Evolutionary conservation across 116 monocot genomes (phyloP), one percentile per base, ranked within the genome.

Genomic region (Iris pallida): DNA sequence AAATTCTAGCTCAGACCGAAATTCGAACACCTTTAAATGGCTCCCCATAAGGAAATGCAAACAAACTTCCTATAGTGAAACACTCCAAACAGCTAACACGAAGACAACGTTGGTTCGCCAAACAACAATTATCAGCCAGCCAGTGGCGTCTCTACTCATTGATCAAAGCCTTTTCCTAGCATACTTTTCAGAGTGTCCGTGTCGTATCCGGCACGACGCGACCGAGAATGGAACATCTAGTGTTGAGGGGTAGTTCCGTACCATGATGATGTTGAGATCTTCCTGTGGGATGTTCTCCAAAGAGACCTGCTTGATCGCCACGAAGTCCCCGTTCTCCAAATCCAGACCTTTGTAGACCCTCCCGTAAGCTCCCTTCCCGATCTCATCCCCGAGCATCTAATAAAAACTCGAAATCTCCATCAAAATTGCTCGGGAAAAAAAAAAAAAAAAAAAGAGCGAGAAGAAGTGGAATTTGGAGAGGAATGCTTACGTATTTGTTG

Each of bases 251-350:
- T 16, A 45, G 45, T 15, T 68, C 46, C 52, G 9, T 76, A 96
- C 96, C 96, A 92, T 96, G 42, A 96, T 96, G 51, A 92, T 96
- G 73, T 83, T 96, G 69, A 96, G 96, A 75, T 96, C 96, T 75
- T 96, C 92, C 51, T 92, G 89, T 5, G 92, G 87, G 16, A 96
- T 96, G 53, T 96, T 96, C 75, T 96, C 96, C 76, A 96, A 65
- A 1, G 96, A 96, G 53, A 96, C 92, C 85, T 96, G 96, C 84
- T 96, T 96, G 70, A 96, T 92, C 9, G 96, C 96, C 40, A 96
- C 96, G 54, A 96, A 92, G 64, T 92, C 96, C 19, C 96, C 96
- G 80, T 96, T 96, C 49, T 89, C 96, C 74, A 92, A 65, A 75
- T 96, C 96, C 57, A 96, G 73, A 0, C 96, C 96, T 66, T 92